Base-by-base conservation (phyloP, 331 rosid species). In the Prunus yedoensis region DNA sequence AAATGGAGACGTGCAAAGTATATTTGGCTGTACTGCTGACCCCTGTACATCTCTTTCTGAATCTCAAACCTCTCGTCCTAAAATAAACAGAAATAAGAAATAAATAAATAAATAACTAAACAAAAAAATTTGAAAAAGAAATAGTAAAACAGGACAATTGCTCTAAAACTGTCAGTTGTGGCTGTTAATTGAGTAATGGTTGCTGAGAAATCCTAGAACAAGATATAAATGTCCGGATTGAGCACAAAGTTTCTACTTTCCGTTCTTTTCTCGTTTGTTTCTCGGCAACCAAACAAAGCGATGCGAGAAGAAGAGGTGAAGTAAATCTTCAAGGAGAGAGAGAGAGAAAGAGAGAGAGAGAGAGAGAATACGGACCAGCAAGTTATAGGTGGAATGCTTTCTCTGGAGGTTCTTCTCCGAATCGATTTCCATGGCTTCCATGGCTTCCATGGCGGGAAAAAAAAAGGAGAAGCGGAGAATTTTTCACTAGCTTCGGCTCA, bases 11-110 rank as follows among this genome's bases (percentile, higher is more conserved):
- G 92, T 61, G 82, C 85, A 54, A 84, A 94, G 92, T 94, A 92
- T 58, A 95, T 89, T 32, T 95, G 97, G 80, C 99, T 90, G 85
- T 88, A 92, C 74, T 90, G 97, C 78, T 92, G 97, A 4, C 99
- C 99, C 59, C 75, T 81, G 54, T 89, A 90, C 61, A 71, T 75
- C 82, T 89, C 99, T 74, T 88, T 88, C 81, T 81, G 79, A 47
- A 92, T 87, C 76, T 77, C 68, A 78, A 86, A 95, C 27, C 74
- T 51, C 75, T 88, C 91, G 53, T 90, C 97, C 99, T 87, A 69
- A 73, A 84, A 58, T 46, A 38, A 66, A 61, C 12, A 59, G 8
- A 11, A 41, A 9, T 11, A 0, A 8, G 3, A 23, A 0, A 27
- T n/a, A 16, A 53, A 25, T 25, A 23, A 0, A 27, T n/a, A 16